phyloP scores from a whole-genome alignment of 805 yeast genomes.

The Henningerozyma blattae region DNA sequence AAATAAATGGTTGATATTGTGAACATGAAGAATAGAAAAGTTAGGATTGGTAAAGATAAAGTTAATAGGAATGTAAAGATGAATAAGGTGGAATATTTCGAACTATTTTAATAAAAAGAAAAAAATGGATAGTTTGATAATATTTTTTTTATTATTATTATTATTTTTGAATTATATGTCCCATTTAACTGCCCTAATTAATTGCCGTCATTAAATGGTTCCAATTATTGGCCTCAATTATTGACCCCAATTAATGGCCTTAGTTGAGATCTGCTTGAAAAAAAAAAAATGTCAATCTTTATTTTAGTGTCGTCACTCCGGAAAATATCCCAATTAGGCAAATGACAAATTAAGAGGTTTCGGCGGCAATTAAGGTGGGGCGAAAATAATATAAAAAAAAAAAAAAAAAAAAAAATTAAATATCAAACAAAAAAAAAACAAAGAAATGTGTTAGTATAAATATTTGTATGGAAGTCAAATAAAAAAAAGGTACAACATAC shows the following conservation, averaged over 20 bases:
- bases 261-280: too few species aligned
- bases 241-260: too few species aligned
- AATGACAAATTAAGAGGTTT: too few species aligned
- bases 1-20: constrained; percentile 14
- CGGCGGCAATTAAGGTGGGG: not conserved
- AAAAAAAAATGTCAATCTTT: too few species aligned
- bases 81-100: constrained; percentile 1
- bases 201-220: too few species aligned
- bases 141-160: not conserved
- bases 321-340: too few species aligned
- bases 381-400: not conserved
- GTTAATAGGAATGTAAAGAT: constrained; percentile 4
- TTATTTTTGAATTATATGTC: not conserved
- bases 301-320: too few species aligned
- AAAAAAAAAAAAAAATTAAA: not conserved
- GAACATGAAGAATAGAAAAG: too few species aligned
- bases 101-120: constrained; percentile 2
- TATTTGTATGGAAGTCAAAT: not conserved
- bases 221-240: too few species aligned
- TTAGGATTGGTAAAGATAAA: constrained; percentile 6
- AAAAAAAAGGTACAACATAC: constrained; percentile 10
- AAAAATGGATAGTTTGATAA: not conserved
- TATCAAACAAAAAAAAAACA: not conserved
- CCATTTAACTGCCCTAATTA: not conserved
- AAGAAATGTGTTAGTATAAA: not conserved